Base-by-base conservation (phyloP, 352 stramenopile species). In the Globisporangium cylindrosporum region DNA sequence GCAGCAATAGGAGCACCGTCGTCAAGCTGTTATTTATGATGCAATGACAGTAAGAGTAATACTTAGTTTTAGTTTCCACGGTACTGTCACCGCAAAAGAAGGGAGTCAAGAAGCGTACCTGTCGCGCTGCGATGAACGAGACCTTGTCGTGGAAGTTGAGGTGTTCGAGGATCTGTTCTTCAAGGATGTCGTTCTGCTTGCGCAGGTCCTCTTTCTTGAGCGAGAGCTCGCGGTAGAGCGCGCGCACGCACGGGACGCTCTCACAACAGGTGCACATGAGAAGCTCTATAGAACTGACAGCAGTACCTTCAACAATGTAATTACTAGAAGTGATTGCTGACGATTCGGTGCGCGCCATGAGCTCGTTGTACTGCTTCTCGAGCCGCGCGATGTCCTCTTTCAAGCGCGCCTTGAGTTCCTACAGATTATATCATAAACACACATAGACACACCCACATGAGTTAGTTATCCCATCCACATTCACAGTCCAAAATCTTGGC, bases 81-180 rank as follows among this genome's bases (percentile, higher is more conserved):
- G 15, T 8, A 7, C 20, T n/a, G 25, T 10, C 12, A 43, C 3
- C 36, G 12, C 9, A 4, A 43, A 43, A 15, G 12, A 43, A 43
- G 36, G 12, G 8, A 25, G 18, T 24, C 51, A 8, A 32, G 5
- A 32, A 14, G 36, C 55, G 34, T n/a, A 74, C 55, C 62, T 77
- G 69, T 0, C 66, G 72, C 8, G 55, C n/a, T 2, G 70, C 36
- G 25, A 73, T 57, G 34, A 66, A 57, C 18, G 67, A 62, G 22
- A 77, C 24, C 56, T 73, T 75, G 67, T 79, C 73, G 20, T 73
- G 59, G 49, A 79, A 76, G 51, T 48, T 25, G 2, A 71, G 60
- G 27, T 76, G 75, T 14, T 69, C 22, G 27, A 68, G 68, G n/a
- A 79, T 54, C 34, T 71, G 68, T 18, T 70, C 56, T 34, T 79